These are phyloP conservation scores for Chlorophyllum brunneum DNA, from an alignment of 768 basidiomycete species.

Conservation along the genomic window DNA sequence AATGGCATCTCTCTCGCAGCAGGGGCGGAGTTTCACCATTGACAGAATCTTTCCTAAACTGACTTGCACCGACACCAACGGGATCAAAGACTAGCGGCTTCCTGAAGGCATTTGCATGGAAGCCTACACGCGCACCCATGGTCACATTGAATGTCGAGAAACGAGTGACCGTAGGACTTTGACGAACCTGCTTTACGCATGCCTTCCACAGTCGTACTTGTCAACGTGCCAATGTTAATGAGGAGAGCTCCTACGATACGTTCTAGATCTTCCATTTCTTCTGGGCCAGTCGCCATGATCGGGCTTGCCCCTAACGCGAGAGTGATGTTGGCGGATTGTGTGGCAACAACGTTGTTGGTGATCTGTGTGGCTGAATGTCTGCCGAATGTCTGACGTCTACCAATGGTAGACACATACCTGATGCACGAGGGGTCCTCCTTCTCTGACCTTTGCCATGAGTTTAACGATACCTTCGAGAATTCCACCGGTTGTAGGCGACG, in stretches of 20 bases:
- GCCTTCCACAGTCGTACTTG: conserved; percentile 51
- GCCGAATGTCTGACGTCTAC: background rate
- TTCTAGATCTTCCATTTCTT: conserved; percentile 80
- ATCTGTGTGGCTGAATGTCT: conserved; percentile 45
- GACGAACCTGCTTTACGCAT: conserved; percentile 69
- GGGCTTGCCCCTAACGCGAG: conserved; percentile 86
- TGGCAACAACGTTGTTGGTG: conserved; percentile 85
- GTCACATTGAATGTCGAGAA: background rate
- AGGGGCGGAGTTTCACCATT: conserved; percentile 36
- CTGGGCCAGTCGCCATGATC: conserved; percentile 86
- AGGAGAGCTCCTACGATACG: conserved; percentile 64
- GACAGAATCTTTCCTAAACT: conserved; percentile 60
- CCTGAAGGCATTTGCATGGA: conserved; percentile 57
- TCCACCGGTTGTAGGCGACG: conserved; percentile 23
- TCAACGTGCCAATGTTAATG: conserved; percentile 84
- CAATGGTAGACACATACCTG: conserved; percentile 42
- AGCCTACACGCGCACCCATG: conserved; percentile 26
- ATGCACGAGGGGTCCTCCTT: conserved; percentile 69
- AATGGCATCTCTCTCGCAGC: background rate
- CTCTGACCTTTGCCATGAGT: conserved; percentile 50
- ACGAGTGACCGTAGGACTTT: background rate
- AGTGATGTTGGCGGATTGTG: conserved; percentile 87
- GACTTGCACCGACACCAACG: conserved; percentile 85
- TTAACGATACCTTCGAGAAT: conserved; percentile 42
- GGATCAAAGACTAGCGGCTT: conserved; percentile 90